Base-by-base conservation (phyloP, 192 early-diverging fungal genomes). In the Geosiphon pyriformis region DNA sequence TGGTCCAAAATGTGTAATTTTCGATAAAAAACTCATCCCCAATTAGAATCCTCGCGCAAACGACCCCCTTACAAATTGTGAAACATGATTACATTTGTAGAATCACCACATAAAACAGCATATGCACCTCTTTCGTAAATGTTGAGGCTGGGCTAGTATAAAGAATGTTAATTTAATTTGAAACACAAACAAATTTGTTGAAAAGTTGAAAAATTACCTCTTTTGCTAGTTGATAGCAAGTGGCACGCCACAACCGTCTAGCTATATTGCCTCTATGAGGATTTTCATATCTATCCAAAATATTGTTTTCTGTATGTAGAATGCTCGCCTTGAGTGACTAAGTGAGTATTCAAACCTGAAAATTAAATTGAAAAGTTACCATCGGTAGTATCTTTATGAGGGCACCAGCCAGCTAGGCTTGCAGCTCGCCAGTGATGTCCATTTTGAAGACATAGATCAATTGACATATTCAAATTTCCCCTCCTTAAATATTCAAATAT, bases 391-490 rank as follows among this genome's bases (percentile, higher is more conserved):
- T 89, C 87, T 26, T 69, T 75, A 71, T 74, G 83, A 7, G 83
- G 65, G 2, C 82, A 58, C 3, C 82, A 82, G 17, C 92, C 93
- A 52, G 78, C 72, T 29, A 95, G 69, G 65, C 83, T 87, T 2
- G 92, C 93, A 7, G 92, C 90, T 34, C 84, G 82, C 92, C 93
- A 94, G 6, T 85, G 81, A 61, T 94, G 86, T 54, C 86, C 87
- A 65, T 82, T 82, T 31, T 85, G 74, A 6, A 79, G 69, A 59
- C 92, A 95, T 30, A 92, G 78, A 12, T 89, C 80, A 64, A 88
- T 79, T 0, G 90, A 90, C 11, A 82, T 74, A 11, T 74, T 73
- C 7, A 83, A 47, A 25, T 82, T 69, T 20, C 93, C 93, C 17
- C 93, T 79, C 7, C 92, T 81, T 35, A 92, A 76, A 63, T 87